Evolutionary conservation across 2,329 filamentous ascomycete species (phyloP), one percentile per base, ranked within the genome.

Genomic region (Apiospora sp.): DNA sequence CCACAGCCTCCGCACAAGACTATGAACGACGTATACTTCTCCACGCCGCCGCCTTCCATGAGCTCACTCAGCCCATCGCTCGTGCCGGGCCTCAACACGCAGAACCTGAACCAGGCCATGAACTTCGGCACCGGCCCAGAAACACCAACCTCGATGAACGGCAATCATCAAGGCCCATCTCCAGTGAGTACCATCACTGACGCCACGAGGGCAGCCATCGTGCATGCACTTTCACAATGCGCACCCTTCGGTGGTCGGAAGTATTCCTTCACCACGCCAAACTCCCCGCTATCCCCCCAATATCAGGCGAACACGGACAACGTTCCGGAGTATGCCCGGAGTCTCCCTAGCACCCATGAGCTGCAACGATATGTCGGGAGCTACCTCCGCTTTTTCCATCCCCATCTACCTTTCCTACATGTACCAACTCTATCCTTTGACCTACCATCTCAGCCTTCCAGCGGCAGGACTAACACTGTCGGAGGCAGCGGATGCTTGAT

Each of bases 331-430:
- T 84, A 87, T 77, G 86, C 84, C 79, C 88, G 85, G 77, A 88
- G 85, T 76, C 87, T 98, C 72, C 95, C 96, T 71, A 94, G 89
- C 83, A 96, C 94, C 46, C 87, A 90, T 80, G 94, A 98, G 80
- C 90, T 98, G 74, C 95, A 97, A 82, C 93, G 94, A 81, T 98
- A 95, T 82, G 93, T 98, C 75, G 91, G 92, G 75, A 93, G 95
- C 73, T 98, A 98, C 83, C 91, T 98, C 78, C 91, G 92, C 75
- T 97, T 94, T 81, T 98, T 97, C 82, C 95, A 98, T 80, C 96
- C 96, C 30, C 96, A 98, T 81, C 84, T 98, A 74, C 96, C 96
- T n/a, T 98, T 98, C 82, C 86, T 98, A 74, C 96, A 98, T 83
- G 90, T 98, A 76, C 92, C 95, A 70, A 98, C 96, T 22, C 87